Evolutionary conservation across 306 rosid genomes (phyloP), one percentile per base, ranked within the genome.

Genomic region (Cercis canadensis): DNA sequence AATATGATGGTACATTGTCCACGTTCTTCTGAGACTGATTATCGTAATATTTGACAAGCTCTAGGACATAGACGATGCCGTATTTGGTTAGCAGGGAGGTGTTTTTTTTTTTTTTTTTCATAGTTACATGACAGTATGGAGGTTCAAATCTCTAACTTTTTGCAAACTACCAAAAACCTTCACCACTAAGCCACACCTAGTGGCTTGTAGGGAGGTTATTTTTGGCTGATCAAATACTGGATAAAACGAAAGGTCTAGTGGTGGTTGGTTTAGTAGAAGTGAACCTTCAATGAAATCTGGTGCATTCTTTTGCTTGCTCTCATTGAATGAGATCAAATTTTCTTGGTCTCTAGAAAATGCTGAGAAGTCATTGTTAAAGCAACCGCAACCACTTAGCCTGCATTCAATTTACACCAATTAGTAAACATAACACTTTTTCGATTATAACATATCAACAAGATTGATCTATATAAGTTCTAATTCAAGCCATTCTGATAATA

Each of bases 331-430:
- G 62, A 81, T 81, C 72, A 86, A 73, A 41, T 0, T 40, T 31
- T 86, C 84, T 81, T 86, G 90, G 57, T 86, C 90, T 18, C 41
- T 64, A 17, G 84, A 13, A 76, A 86, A 78, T 6, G 68, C 50
- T 16, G 69, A 16, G 79, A 86, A 86, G 69, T 81, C 64, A 3
- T 8, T 75, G 83, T n/a, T 83, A 86, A 10, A 83, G 40, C 62
- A 83, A 46, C 11, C 83, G 41, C 11, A 81, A n/a, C 90, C 90
- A 83, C 63, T 75, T 78, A 36, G 55, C 88, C 90, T 86, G 64
- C 62, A 40, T 49, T 7, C 39, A 34, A 7, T 34, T 34, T 4
- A 3, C 7, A 4, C 4, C 39, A 34, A 34, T 34, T 34, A 34
- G 7, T 34, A 3, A 7, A 34, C 5, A 34, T n/a, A n/a, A n/a